Conservation (phyloP, 352 stramenopile genomes). For the Thalassiosira mediterranea region DNA sequence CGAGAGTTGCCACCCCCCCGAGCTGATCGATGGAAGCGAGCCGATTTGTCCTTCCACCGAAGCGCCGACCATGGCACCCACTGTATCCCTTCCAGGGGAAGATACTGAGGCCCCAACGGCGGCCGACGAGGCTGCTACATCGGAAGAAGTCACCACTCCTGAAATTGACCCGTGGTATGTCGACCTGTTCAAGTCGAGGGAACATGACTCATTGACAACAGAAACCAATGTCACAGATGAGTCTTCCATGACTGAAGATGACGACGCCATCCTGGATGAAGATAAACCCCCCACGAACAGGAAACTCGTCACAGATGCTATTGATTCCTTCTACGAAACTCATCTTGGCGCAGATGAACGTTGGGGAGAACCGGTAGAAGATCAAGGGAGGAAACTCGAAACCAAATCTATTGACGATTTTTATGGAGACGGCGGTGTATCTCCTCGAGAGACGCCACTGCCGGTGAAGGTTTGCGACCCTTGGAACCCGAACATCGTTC, state of each 20-base stretch:
- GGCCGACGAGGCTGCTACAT: background rate
- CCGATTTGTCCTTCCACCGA: slow-evolving; percentile 59
- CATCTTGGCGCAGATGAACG: slow-evolving; percentile 25
- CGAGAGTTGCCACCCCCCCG: slow-evolving; percentile 61
- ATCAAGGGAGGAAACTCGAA: slow-evolving; percentile 10
- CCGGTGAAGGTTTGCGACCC: slow-evolving; percentile 45
- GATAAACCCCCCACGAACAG: too few relatives aligned
- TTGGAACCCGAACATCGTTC: slow-evolving; percentile 51
- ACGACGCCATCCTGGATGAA: slow-evolving; percentile 29
- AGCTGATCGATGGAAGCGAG: slow-evolving; percentile 59
- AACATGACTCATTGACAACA: slow-evolving; percentile 40
- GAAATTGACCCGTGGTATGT: slow-evolving; percentile 59
- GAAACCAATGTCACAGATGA: slow-evolving; percentile 39
- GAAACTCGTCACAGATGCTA: too few relatives aligned
- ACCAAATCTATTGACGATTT: background rate
- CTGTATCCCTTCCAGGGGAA: slow-evolving; percentile 41
- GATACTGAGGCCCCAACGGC: slow-evolving; percentile 29
- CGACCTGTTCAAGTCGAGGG: slow-evolving; percentile 57
- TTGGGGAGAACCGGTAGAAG: slow-evolving; percentile 3
- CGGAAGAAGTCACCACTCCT: slow-evolving; percentile 6
- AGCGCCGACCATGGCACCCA: slow-evolving; percentile 59
- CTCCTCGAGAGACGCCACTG: slow-evolving; percentile 14
- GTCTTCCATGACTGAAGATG: slow-evolving; percentile 24
- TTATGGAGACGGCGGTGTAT: background rate
- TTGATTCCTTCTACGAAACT: slow-evolving; percentile 48